Evolutionary conservation across 345 rosid genomes (phyloP), one percentile per base, ranked within the genome.

Genomic region (Diplotaxis tenuifolia): DNA sequence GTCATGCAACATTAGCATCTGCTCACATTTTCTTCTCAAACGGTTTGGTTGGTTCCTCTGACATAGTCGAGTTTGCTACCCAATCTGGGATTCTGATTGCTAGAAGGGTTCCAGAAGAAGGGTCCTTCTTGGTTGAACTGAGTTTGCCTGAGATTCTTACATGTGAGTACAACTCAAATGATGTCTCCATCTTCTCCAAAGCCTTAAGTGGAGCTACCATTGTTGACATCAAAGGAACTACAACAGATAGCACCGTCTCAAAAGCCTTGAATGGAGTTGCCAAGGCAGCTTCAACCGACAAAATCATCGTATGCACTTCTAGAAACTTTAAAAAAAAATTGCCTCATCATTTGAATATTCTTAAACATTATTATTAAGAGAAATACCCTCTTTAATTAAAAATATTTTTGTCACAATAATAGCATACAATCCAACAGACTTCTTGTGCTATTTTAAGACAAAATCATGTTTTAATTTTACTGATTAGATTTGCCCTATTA

Each of bases 1-100:
- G 85, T 23, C 96, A 93, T 77, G 96, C 87, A 57, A 93, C 96
- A 3, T 68, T 93, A 60, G 96, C 96, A 34, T 84, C 93, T 62
- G 82, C 96, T 0, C 91, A 93, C 50, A 20, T 40, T 7, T 82
- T 89, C 36, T 90, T 93, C 72, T 55, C 89, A 7, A 82, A 72
- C 16, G 83, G 81, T 31, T 75, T 82, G 75, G 84, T 86, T 14
- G 54, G 71, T 59, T 45, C 67, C 68, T 50, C 55, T 50, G 65
- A 36, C 27, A 0, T 12, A 7, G 58, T 93, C 42, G 89, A 93
- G 78, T 90, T 89, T 60, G 75, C 34, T 14, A 90, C 96, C 0
- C 74, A 75, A 14, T 87, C 88, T 0, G 88, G 96, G 45, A 79
- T 85, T 50, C 78, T 90, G 0, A 86, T 80, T 0, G 96, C 96